Conservation (phyloP, 1,139 yeast genomes). For the Taiozyma sp. region DNA sequence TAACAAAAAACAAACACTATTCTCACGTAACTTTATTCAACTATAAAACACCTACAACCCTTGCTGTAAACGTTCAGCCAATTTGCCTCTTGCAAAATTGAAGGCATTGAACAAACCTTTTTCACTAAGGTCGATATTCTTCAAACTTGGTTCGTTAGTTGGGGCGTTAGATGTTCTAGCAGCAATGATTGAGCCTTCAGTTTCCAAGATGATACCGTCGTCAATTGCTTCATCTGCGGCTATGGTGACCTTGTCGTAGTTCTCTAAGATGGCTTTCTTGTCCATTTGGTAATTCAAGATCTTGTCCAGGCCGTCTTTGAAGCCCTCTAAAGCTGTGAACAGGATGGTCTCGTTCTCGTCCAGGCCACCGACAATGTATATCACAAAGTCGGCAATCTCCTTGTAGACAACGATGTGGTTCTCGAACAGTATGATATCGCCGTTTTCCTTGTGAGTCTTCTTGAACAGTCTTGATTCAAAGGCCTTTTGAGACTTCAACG, state of each 20-base stretch:
- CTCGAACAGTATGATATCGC: constrained; percentile 79
- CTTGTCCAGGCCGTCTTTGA: constrained; percentile 77
- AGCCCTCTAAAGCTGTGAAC: constrained; percentile 71
- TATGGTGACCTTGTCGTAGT: constrained; percentile 80
- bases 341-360: constrained; percentile 86
- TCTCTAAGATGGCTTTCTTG: constrained; percentile 71
- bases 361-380: constrained; percentile 69
- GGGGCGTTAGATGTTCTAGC: constrained; percentile 89
- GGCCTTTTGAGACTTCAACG: constrained; percentile 60
- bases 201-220: constrained; percentile 87
- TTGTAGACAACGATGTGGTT: constrained; percentile 78
- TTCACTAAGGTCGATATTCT: constrained; percentile 77
- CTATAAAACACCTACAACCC: constrained; percentile 27
- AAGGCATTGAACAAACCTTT: constrained; percentile 86
- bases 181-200: constrained; percentile 82
- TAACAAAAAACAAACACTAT: neutral
- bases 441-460: constrained; percentile 76
- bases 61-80: constrained; percentile 84
- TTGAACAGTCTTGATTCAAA: constrained; percentile 72
- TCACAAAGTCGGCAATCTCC: constrained; percentile 68
- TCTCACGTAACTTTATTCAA: neutral
- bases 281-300: constrained; percentile 75
- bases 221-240: constrained; percentile 92
- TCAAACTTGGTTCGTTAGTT: constrained; percentile 52
- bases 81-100: constrained; percentile 82